These are phyloP conservation scores for Aristolochia californica DNA, from an alignment of 164 flowering plant genomes.

Conservation along the genomic window DNA sequence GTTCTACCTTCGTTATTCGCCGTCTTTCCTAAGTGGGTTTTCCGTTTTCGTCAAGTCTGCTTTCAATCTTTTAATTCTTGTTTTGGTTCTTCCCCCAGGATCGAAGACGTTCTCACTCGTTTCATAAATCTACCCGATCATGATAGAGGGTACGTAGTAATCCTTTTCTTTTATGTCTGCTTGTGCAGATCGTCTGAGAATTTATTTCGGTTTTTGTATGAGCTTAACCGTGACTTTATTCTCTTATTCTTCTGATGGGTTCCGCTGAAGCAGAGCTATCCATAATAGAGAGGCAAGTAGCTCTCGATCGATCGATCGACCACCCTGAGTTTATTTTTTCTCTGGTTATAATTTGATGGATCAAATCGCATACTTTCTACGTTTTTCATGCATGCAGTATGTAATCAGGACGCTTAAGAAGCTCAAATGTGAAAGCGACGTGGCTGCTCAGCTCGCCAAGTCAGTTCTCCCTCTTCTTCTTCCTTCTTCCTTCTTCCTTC, in stretches of 20 bases:
- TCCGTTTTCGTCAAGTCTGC: not conserved
- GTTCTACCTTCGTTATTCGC: too few relatives aligned
- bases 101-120: conserved; percentile 48
- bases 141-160: conserved; percentile 46
- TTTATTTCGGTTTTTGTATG: not conserved
- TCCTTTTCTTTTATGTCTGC: not conserved
- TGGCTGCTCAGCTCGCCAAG: conserved; percentile 39
- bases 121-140: conserved; percentile 38
- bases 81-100: conserved; percentile 14
- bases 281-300: conserved; percentile 38
- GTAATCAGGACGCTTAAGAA: conserved; percentile 34
- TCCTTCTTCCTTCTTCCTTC: too few relatives aligned
- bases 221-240: not conserved
- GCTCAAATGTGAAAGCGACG: conserved; percentile 38
- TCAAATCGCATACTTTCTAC: not conserved
- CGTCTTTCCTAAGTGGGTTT: not conserved
- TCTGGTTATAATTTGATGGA: not conserved
- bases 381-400: conserved; percentile 28
- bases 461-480: conserved; percentile 13
- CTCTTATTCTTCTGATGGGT: too few relatives aligned
- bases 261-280: conserved; percentile 21
- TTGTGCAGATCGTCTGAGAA: not conserved
- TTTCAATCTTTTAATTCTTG: not conserved
- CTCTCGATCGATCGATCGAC: too few relatives aligned
- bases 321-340: too few relatives aligned